Conservation (phyloP, 2,329 filamentous ascomycete species). For the Diaporthe eres region DNA sequence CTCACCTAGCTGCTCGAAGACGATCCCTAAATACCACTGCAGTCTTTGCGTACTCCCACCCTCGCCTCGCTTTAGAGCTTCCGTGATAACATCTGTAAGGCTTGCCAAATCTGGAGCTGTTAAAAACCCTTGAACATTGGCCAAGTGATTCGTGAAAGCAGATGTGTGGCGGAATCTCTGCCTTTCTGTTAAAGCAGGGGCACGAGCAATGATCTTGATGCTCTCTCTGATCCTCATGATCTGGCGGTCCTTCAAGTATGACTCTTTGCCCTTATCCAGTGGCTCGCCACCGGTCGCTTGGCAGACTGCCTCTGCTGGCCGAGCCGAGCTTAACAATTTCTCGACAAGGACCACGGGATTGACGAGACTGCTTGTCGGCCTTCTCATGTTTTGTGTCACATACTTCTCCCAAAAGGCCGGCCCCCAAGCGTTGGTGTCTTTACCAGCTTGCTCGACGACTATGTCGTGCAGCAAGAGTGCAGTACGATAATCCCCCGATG, state of each 20-base stretch:
- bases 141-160: slow-evolving; percentile 50
- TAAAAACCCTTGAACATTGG: slow-evolving; percentile 49
- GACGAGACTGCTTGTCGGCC: slow-evolving; percentile 27
- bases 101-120: slow-evolving; percentile 42
- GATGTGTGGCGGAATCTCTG: slow-evolving; percentile 51
- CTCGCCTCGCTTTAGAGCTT: slow-evolving; percentile 51
- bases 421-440: slow-evolving; percentile 40
- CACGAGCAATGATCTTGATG: slow-evolving; percentile 15
- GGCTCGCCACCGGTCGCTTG: background rate
- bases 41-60: slow-evolving; percentile 54
- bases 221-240: slow-evolving; percentile 27
- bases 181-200: slow-evolving; percentile 38
- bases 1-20: slow-evolving; percentile 48
- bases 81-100: slow-evolving; percentile 49
- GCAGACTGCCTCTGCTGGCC: slow-evolving; percentile 5
- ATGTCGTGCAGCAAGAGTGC: slow-evolving; percentile 45
- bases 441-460: slow-evolving; percentile 28
- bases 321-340: slow-evolving; percentile 27
- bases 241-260: slow-evolving; percentile 8
- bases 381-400: slow-evolving; percentile 29
- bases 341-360: slow-evolving; percentile 26
- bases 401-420: slow-evolving; percentile 46
- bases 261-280: background rate
- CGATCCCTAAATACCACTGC: slow-evolving; percentile 52
- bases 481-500: slow-evolving; percentile 41